These are phyloP conservation scores for Cinnamomum chago DNA, from an alignment of 164 flowering plant genomes.

Conservation along the genomic window DNA sequence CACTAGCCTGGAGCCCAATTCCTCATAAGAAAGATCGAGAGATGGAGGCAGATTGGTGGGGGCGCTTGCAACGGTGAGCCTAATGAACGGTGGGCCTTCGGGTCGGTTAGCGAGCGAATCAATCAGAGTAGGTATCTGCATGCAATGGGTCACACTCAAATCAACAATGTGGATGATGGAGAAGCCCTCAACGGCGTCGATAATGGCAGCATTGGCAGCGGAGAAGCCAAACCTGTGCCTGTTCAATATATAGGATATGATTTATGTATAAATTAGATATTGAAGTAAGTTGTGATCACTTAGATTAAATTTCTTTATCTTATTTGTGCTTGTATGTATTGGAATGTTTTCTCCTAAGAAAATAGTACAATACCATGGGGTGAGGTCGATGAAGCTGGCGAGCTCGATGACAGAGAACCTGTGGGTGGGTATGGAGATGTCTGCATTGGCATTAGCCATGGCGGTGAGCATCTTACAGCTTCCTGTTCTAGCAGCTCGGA, in stretches of 20 bases:
- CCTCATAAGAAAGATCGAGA: conserved; percentile 73
- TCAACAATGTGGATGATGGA: conserved; percentile 72
- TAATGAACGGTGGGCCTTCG: conserved; percentile 55
- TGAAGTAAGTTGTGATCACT: no score
- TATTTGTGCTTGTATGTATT: no score
- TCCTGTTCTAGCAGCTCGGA: conserved; percentile 66
- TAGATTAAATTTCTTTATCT: no score
- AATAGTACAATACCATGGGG: conserved; percentile 52
- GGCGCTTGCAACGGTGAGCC: conserved; percentile 58
- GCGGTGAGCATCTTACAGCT: conserved; percentile 57
- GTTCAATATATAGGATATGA: no score
- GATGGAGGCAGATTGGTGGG: conserved; percentile 49
- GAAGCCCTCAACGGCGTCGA: conserved; percentile 60
- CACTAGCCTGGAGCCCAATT: conserved; percentile 58
- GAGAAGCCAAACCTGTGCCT: conserved; percentile 84
- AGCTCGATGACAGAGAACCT: conserved; percentile 70
- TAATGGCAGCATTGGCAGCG: conserved; percentile 80
- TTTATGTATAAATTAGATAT: no score
- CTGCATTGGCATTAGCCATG: conserved; percentile 27
- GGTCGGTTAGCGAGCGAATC: conserved; percentile 61
- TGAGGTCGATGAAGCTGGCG: conserved; percentile 74
- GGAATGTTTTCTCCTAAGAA: no score
- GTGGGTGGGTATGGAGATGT: conserved; percentile 34
- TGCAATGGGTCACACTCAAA: conserved; percentile 81
- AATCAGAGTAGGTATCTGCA: conserved; percentile 92